Conservation (phyloP, 441 rosid species). For the Gossypium gossypioides region DNA sequence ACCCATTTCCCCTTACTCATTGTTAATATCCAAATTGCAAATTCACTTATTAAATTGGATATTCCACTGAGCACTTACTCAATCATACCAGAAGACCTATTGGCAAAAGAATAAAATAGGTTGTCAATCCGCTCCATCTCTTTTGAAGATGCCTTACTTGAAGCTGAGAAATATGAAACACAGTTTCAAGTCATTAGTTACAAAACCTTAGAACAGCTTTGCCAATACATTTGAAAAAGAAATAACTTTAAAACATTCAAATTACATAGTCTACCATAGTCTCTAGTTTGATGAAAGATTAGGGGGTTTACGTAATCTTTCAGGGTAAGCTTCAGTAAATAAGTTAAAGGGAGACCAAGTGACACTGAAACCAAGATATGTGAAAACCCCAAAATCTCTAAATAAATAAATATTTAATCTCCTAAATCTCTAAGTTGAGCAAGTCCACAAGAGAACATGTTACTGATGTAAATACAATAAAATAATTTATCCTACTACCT, state of each 20-base stretch:
- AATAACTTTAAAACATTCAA: not conserved
- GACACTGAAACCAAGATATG: no score
- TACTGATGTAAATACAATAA: no score
- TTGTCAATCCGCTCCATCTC: constrained; percentile 88
- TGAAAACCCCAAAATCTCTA: no score
- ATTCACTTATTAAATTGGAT: not conserved
- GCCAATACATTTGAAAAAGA: not conserved
- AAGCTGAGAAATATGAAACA: constrained; percentile 33
- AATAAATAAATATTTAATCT: no score
- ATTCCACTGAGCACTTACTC: constrained; percentile 51
- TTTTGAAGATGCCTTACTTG: constrained; percentile 74
- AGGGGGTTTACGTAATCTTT: not conserved
- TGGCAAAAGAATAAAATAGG: constrained; percentile 57
- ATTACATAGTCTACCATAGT: not conserved
- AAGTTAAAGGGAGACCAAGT: not conserved
- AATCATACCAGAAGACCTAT: constrained; percentile 60
- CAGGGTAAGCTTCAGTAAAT: not conserved
- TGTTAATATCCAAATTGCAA: not conserved
- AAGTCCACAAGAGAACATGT: no score
- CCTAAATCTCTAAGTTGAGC: no score
- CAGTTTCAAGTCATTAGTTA: constrained; percentile 1
- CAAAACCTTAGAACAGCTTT: not conserved
- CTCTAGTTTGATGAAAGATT: not conserved
- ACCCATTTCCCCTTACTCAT: not conserved
- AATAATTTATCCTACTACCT: no score